Evolutionary conservation across 2,329 filamentous ascomycete species (phyloP).

Genomic region (Fusarium secorum): DNA sequence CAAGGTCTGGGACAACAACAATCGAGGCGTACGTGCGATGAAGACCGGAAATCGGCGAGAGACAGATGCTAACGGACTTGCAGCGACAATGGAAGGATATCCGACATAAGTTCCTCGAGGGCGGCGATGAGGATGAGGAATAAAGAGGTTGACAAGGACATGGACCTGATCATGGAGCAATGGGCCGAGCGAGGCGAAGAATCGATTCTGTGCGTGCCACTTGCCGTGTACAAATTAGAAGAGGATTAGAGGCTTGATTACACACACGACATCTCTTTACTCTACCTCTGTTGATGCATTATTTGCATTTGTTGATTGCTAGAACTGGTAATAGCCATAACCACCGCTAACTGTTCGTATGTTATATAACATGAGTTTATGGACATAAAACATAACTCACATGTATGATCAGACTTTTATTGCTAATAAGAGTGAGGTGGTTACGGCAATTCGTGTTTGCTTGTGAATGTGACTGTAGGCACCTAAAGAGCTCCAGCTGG

Average conservation of each 20-base stretch:
- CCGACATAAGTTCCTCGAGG: conserved; percentile 83
- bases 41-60: not conserved
- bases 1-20: conserved; percentile 88
- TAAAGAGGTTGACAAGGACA: conserved; percentile 17
- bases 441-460: not conserved
- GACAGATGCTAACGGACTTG: conserved; percentile 39
- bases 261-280: conserved; percentile 28
- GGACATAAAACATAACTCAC: not conserved
- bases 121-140: conserved; percentile 59
- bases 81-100: conserved; percentile 99
- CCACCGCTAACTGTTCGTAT: not conserved
- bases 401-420: not conserved
- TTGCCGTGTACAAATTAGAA: conserved; percentile 47
- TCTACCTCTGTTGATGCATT: conserved; percentile 17
- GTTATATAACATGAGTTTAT: not conserved
- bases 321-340: not conserved
- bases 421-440: not conserved
- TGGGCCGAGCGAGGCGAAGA: conserved; percentile 28
- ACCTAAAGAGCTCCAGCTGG: not conserved
- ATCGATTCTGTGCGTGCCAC: conserved; percentile 41
- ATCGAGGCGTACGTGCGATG: conserved; percentile 80
- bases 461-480: not conserved
- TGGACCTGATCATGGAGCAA: conserved; percentile 26
- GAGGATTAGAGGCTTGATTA: conserved; percentile 43
- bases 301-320: not conserved